Conservation (phyloP, 495 filamentous ascomycete species). For the Aspergillus saccharolyticus region DNA sequence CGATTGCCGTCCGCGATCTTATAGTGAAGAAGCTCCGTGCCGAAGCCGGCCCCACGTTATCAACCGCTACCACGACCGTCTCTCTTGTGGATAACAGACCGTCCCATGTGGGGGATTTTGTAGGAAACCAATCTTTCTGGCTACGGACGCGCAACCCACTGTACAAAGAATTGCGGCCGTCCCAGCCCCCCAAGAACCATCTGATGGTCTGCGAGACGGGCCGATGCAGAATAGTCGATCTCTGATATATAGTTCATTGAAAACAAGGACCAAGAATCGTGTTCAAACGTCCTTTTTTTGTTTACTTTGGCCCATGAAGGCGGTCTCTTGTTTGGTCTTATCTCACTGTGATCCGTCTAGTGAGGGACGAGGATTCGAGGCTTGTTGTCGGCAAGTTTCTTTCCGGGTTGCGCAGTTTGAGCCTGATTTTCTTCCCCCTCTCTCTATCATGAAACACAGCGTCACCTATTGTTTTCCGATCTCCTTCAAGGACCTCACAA, state of each 20-base stretch:
- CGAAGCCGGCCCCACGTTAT: slow-evolving; percentile 37
- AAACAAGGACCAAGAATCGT: background rate
- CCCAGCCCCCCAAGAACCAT: slow-evolving; percentile 38
- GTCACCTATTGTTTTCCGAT: no score
- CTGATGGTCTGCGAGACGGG: slow-evolving; percentile 49
- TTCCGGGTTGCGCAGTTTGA: no score
- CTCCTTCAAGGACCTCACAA: no score
- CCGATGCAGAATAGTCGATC: slow-evolving; percentile 39
- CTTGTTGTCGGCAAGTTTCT: no score
- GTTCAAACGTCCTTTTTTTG: background rate
- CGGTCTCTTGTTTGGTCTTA: no score
- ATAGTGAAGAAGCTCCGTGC: slow-evolving; percentile 33
- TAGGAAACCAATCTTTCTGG: slow-evolving; percentile 47
- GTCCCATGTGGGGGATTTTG: slow-evolving; percentile 47
- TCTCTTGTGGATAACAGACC: slow-evolving; percentile 39
- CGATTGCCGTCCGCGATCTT: slow-evolving; percentile 33
- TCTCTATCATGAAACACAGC: no score
- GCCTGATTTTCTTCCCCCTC: no score
- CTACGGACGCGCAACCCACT: slow-evolving; percentile 45
- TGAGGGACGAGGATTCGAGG: no score
- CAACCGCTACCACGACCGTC: slow-evolving; percentile 30
- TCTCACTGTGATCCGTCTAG: no score
- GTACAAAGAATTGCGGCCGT: slow-evolving; percentile 39
- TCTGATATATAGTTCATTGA: slow-evolving; percentile 17
- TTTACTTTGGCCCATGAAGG: no score